Conservation (phyloP, 2,329 filamentous ascomycete genomes). For the Pezizomycotina sp. region DNA sequence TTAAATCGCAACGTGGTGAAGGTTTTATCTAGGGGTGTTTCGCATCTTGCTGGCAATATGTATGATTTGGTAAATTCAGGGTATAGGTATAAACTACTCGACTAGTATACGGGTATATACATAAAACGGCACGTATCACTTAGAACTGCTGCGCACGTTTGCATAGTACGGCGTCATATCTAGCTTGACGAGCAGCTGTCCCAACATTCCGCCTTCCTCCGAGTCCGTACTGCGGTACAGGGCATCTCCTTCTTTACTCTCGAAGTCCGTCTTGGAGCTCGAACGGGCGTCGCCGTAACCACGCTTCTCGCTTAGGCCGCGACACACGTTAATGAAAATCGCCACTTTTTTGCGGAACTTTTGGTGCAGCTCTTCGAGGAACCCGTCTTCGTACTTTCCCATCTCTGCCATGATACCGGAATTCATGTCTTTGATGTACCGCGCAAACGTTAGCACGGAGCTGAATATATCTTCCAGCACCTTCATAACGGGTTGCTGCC, state of each 20-base stretch:
- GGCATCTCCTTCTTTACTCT: constrained; percentile 13
- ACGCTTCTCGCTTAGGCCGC: constrained; percentile 48
- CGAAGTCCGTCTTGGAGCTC: constrained; percentile 28
- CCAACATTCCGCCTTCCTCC: constrained; percentile 43
- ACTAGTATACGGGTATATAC: constrained; percentile 2
- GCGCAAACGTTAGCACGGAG: constrained; percentile 52
- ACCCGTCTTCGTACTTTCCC: constrained; percentile 26
- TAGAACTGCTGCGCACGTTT: constrained; percentile 10
- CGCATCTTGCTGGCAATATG: too few relatives aligned
- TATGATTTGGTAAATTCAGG: too few relatives aligned
- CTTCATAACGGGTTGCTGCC: constrained; percentile 55
- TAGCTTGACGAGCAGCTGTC: constrained; percentile 49
- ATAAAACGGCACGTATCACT: constrained; percentile 1
- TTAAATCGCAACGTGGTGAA: too few relatives aligned
- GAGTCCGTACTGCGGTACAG: constrained; percentile 24
- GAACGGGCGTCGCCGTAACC: constrained; percentile 31
- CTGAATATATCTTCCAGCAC: constrained; percentile 63
- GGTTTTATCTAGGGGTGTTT: too few relatives aligned
- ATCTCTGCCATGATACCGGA: constrained; percentile 5
- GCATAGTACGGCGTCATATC: constrained; percentile 39
- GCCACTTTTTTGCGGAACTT: constrained; percentile 55
- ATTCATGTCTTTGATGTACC: constrained; percentile 26
- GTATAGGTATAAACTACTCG: neutral
- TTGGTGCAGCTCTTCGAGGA: constrained; percentile 41
- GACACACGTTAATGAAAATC: constrained; percentile 58